These are phyloP conservation scores for Dothideomycetes sp. DNA, from an alignment of 2,329 filamentous ascomycete genomes.

Conservation along the genomic window DNA sequence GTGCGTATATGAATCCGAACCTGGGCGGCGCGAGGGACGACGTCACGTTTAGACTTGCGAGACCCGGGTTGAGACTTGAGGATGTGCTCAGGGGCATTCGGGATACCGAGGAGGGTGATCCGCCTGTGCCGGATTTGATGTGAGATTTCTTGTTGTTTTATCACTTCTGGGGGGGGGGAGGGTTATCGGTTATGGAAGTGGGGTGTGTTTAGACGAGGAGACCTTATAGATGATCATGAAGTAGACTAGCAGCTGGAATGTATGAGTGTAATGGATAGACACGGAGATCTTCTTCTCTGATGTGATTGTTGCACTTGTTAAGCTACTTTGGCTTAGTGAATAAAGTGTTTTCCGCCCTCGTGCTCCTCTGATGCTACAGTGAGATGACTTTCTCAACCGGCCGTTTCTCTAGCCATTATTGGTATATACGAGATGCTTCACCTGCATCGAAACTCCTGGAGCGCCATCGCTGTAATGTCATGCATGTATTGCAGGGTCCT, in stretches of 20 bases:
- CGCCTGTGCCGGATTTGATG: constrained; percentile 1
- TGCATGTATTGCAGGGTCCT: not conserved
- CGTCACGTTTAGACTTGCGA: constrained; percentile 3
- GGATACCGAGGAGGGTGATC: not conserved
- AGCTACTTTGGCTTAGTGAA: not conserved
- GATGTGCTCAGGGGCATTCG: not conserved
- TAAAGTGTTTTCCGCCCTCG: not conserved
- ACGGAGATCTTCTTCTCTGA: no score
- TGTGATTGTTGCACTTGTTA: not conserved
- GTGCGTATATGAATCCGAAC: constrained; percentile 1
- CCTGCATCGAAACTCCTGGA: not conserved
- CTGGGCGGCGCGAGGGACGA: constrained; percentile 1
- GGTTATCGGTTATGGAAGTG: no score
- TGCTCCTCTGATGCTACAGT: not conserved
- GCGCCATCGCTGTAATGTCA: not conserved
- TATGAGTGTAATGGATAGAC: no score
- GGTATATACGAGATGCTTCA: no score
- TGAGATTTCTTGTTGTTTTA: no score
- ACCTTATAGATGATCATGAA: no score
- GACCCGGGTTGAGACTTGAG: not conserved
- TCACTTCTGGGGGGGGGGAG: no score
- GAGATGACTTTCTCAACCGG: not conserved
- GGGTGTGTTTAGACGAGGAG: no score
- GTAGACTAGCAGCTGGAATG: no score
- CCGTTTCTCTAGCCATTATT: not conserved